These are phyloP conservation scores for Penicillium roqueforti DNA, from an alignment of 495 filamentous ascomycete species.

Conservation along the genomic window DNA sequence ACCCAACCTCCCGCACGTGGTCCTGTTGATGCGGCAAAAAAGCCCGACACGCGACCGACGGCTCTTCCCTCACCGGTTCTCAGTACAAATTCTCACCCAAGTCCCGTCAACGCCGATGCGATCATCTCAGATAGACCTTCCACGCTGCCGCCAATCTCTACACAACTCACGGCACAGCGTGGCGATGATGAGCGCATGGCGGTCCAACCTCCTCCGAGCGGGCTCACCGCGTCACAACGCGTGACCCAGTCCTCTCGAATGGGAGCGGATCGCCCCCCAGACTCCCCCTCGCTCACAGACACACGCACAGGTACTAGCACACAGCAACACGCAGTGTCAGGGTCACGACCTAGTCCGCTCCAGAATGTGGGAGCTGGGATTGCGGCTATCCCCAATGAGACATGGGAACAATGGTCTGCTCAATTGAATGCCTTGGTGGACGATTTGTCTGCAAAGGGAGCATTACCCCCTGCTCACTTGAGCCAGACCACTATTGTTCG, in stretches of 20 bases:
- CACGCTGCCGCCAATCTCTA: slow-evolving; percentile 21
- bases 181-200: background rate
- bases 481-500: background rate
- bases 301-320: background rate
- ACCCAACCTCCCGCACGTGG: slow-evolving; percentile 1
- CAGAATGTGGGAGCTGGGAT: background rate
- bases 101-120: slow-evolving; percentile 7
- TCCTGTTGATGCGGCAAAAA: background rate
- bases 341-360: background rate
- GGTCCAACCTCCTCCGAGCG: background rate
- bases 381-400: background rate
- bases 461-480: background rate
- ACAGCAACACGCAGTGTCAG: too few species aligned
- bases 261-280: background rate
- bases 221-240: background rate
- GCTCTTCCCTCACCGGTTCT: slow-evolving; percentile 19
- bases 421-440: slow-evolving; percentile 15
- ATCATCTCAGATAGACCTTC: slow-evolving; percentile 48
- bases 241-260: background rate
- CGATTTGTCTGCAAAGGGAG: background rate
- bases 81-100: slow-evolving; percentile 16
- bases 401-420: slow-evolving; percentile 12
- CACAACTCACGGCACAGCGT: background rate
- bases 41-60: slow-evolving; percentile 3
- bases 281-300: background rate